Percentiles rank a stretch among this genome's conserved stretches.
These are phyloP conservation scores for Pestalotiopsis sp. DNA, from an alignment of 2,329 filamentous ascomycete genomes.

Conservation along the genomic window DNA sequence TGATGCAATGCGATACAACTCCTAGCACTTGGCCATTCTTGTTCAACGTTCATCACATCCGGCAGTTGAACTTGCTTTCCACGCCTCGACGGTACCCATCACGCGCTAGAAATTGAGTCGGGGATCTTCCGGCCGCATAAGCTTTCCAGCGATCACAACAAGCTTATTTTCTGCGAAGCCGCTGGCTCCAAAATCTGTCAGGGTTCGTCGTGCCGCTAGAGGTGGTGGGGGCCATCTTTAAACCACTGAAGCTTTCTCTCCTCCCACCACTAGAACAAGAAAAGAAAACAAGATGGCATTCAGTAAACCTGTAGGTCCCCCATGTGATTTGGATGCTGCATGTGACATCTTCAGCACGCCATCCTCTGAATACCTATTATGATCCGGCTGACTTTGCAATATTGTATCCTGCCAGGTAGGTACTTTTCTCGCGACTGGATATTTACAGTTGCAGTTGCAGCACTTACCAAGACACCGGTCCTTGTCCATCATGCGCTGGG, in stretches of 20 bases:
- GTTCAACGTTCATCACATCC: not conserved
- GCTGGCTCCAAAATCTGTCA: not conserved
- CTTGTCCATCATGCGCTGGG: not conserved
- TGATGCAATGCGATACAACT: not conserved
- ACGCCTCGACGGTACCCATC: not conserved
- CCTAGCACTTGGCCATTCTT: not conserved
- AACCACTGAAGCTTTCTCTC: not conserved
- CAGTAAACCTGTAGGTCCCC: not conserved
- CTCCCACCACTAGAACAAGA: not conserved
- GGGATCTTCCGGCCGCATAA: constrained; percentile 6
- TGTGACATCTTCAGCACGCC: too few species aligned
- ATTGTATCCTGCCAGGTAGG: too few species aligned
- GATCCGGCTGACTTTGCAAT: too few species aligned
- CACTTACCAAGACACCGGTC: not conserved
- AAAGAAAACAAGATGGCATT: not conserved
- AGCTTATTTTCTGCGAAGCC: constrained; percentile 7
- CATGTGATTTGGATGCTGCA: too few species aligned
- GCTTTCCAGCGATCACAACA: constrained; percentile 6
- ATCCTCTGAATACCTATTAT: too few species aligned
- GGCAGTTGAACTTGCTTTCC: not conserved
- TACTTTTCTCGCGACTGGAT: too few species aligned
- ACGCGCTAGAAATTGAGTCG: not conserved
- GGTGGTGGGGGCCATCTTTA: not conserved
- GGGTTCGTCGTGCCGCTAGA: not conserved
- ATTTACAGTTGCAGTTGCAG: not conserved